Evolutionary conservation across 2,329 filamentous ascomycete species (phyloP).

Genomic region (Tolypocladium pustulatum): DNA sequence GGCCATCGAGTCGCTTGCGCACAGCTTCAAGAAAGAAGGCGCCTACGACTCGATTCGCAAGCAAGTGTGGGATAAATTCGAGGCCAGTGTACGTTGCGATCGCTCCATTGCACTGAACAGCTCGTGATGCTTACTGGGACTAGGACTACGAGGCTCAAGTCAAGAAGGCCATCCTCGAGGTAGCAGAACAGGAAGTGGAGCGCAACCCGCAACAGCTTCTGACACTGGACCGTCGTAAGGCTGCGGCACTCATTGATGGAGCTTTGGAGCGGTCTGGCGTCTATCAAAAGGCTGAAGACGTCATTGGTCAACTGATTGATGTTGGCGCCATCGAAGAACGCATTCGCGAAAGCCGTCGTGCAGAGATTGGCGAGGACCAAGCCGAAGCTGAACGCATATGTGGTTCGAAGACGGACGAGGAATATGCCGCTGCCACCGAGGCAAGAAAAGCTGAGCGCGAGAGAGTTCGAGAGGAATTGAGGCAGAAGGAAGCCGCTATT

Average conservation of each 20-base stretch:
- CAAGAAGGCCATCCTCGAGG: slow-evolving; percentile 53
- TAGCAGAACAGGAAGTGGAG: slow-evolving; percentile 65
- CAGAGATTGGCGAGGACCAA: slow-evolving; percentile 59
- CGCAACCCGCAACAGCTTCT: slow-evolving; percentile 62
- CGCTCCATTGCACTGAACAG: neutral
- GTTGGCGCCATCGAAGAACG: slow-evolving; percentile 56
- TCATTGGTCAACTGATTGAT: slow-evolving; percentile 59
- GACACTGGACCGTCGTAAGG: slow-evolving; percentile 62
- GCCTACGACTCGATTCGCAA: slow-evolving; percentile 72
- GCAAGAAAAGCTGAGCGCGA: slow-evolving; percentile 50
- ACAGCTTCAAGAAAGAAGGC: slow-evolving; percentile 78
- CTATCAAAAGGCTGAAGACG: slow-evolving; percentile 59
- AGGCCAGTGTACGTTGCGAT: slow-evolving; percentile 46
- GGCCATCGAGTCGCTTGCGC: slow-evolving; percentile 65
- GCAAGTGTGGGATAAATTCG: slow-evolving; percentile 65
- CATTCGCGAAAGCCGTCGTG: slow-evolving; percentile 56
- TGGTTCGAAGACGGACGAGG: slow-evolving; percentile 63
- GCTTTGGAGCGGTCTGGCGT: slow-evolving; percentile 67
- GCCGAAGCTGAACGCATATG: slow-evolving; percentile 54
- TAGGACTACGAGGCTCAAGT: slow-evolving; percentile 63
- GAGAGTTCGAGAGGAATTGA: slow-evolving; percentile 48
- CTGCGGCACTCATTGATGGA: slow-evolving; percentile 66
- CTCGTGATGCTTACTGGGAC: neutral
- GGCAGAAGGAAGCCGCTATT: slow-evolving; percentile 47
- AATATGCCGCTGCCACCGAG: slow-evolving; percentile 59